Percentiles rank a stretch among this genome's conserved stretches.
Conservation (phyloP, 2,329 filamentous ascomycete species). For the Madurella mycetomatis region DNA sequence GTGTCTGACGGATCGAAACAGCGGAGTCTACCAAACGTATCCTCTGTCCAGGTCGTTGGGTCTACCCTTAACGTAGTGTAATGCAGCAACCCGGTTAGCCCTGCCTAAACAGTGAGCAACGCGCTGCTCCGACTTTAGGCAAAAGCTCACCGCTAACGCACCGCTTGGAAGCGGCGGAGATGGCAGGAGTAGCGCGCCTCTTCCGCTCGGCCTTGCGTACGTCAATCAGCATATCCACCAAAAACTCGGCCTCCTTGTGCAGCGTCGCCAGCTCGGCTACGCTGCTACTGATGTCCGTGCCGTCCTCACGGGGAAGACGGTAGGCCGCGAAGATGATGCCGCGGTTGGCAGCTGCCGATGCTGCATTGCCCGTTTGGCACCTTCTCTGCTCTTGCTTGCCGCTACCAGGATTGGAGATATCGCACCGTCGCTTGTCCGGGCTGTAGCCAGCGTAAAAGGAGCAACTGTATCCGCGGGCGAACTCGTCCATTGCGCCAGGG, state of each 20-base stretch:
- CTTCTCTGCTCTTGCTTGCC: conserved; percentile 22
- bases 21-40: too few relatives aligned
- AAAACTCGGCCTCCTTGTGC: conserved; percentile 46
- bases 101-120: too few relatives aligned
- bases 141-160: not conserved
- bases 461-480: conserved; percentile 49
- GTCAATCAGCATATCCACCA: conserved; percentile 51
- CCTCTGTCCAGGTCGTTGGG: too few relatives aligned
- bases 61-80: too few relatives aligned
- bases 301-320: conserved; percentile 41
- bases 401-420: conserved; percentile 1
- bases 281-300: conserved; percentile 33
- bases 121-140: too few relatives aligned
- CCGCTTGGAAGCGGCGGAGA: not conserved
- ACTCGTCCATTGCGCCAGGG: conserved; percentile 36
- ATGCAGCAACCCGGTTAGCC: too few relatives aligned
- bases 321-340: conserved; percentile 56
- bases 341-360: conserved; percentile 32
- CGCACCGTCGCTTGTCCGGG: not conserved
- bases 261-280: conserved; percentile 43
- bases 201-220: conserved; percentile 34
- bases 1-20: too few relatives aligned
- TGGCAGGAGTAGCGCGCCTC: not conserved
- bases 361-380: not conserved
- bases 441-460: conserved; percentile 46